Evolutionary conservation across 1,139 yeast genomes (phyloP).

Genomic region (Saccharomyces pastorianus): DNA sequence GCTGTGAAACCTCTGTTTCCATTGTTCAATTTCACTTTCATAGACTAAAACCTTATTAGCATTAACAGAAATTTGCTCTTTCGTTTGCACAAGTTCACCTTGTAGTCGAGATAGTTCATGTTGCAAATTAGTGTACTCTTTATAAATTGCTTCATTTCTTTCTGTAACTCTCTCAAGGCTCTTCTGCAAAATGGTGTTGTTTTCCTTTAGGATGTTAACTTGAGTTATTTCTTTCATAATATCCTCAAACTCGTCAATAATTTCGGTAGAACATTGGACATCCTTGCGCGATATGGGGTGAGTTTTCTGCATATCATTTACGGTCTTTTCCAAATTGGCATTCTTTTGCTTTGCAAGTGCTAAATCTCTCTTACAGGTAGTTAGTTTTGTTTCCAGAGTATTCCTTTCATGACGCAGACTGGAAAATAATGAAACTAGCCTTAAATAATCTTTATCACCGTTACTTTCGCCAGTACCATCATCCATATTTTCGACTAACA

Average conservation of each 20-base stretch:
- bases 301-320: constrained; percentile 21
- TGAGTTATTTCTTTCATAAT: constrained; percentile 58
- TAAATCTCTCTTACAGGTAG: constrained; percentile 33
- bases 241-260: constrained; percentile 44
- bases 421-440: constrained; percentile 36
- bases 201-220: constrained; percentile 62
- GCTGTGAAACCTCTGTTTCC: constrained; percentile 47
- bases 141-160: constrained; percentile 29
- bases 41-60: constrained; percentile 29
- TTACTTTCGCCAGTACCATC: constrained; percentile 25
- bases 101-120: constrained; percentile 31
- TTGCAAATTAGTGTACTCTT: constrained; percentile 32
- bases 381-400: constrained; percentile 52
- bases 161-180: constrained; percentile 35
- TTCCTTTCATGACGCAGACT: constrained; percentile 75
- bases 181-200: constrained; percentile 57
- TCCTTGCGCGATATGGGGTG: background rate
- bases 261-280: constrained; percentile 14
- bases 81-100: constrained; percentile 14
- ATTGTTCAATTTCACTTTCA: constrained; percentile 40
- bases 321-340: constrained; percentile 30
- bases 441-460: constrained; percentile 28
- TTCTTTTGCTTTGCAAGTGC: constrained; percentile 35
- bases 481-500: constrained; percentile 23
- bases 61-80: background rate